These are phyloP conservation scores for Flaveria bidentis DNA, from an alignment of 129 eudicot genomes.

Conservation along the genomic window DNA sequence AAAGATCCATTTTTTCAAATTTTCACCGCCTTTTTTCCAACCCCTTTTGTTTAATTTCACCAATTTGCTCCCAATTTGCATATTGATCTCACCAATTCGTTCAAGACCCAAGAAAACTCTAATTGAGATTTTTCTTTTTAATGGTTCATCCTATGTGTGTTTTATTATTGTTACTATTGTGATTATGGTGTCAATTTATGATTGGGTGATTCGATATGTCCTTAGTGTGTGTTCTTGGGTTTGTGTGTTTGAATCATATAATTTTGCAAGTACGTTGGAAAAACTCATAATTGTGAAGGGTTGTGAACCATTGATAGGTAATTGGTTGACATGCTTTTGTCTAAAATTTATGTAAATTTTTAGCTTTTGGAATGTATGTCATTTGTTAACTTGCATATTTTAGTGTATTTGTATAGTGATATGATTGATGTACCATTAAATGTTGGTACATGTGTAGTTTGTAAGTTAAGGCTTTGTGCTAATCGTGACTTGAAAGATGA, in stretches of 20 bases:
- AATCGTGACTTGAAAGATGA: neutral
- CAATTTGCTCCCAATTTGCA: neutral
- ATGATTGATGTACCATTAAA: neutral
- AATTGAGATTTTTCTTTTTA: neutral
- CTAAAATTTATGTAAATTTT: slow-evolving; percentile 6
- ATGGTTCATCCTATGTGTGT: neutral
- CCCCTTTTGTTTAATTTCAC: slow-evolving; percentile 8
- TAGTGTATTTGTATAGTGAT: neutral
- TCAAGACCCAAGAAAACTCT: slow-evolving; percentile 17
- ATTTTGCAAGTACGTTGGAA: slow-evolving; percentile 7
- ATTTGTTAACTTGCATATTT: slow-evolving; percentile 1
- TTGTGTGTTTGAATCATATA: neutral
- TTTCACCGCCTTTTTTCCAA: slow-evolving; percentile 23
- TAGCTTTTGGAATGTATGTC: slow-evolving; percentile 1
- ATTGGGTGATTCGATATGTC: slow-evolving; percentile 2
- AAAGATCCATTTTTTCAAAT: slow-evolving; percentile 27
- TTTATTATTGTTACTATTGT: neutral
- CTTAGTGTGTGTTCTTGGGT: neutral
- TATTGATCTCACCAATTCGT: neutral
- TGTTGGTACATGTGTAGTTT: slow-evolving; percentile 8
- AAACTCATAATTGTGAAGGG: neutral
- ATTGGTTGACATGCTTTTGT: neutral
- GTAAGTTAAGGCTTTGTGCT: neutral
- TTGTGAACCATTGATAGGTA: slow-evolving; percentile 1
- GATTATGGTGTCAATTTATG: neutral